Conservation (phyloP, 768 basidiomycete genomes). For the Lentinula raphanica region DNA sequence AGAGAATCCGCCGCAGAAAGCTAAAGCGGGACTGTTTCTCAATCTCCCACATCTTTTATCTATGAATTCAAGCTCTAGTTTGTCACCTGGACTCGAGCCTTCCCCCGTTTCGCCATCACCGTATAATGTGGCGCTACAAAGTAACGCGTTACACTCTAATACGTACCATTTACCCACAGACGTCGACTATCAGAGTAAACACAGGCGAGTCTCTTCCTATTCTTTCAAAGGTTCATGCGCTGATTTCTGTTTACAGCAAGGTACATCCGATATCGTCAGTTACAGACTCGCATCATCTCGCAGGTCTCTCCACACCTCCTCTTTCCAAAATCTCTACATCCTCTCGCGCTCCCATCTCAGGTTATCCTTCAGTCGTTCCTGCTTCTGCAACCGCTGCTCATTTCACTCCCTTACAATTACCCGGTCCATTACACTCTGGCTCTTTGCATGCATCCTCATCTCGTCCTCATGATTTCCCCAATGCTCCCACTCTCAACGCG, state of each 20-base stretch:
- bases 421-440: conserved; percentile 13
- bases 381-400: conserved; percentile 1
- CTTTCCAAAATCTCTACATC: background rate
- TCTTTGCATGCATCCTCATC: conserved; percentile 2
- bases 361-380: background rate
- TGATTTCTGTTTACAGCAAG: background rate
- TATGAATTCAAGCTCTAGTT: background rate
- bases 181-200: too few relatives aligned
- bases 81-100: background rate
- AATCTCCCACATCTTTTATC: background rate
- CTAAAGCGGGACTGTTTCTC: conserved; percentile 4
- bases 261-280: background rate
- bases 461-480: conserved; percentile 27
- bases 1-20: background rate
- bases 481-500: conserved; percentile 56
- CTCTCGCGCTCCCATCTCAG: background rate
- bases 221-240: background rate
- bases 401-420: background rate
- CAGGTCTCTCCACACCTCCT: background rate
- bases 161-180: background rate
- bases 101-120: background rate
- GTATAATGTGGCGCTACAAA: conserved; percentile 3
- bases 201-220: background rate
- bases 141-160: conserved; percentile 7
- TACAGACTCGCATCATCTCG: background rate